Conservation (phyloP, 2,329 filamentous ascomycete genomes). For the Fusarium begoniae region DNA sequence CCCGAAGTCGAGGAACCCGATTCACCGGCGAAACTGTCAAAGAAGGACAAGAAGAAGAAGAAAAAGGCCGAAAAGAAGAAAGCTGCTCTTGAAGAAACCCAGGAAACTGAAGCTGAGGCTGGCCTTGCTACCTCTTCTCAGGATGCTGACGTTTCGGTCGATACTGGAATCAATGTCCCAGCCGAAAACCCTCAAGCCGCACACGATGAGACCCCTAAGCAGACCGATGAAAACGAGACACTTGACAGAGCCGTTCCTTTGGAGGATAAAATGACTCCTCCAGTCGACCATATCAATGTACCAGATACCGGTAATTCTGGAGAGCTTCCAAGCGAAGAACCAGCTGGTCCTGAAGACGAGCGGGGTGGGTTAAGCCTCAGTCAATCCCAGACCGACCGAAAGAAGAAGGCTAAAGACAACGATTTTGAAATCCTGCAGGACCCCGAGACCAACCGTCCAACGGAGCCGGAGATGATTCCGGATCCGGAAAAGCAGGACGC, state of each 20-base stretch:
- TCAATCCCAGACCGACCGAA: conserved; percentile 46
- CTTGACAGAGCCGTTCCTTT: not conserved
- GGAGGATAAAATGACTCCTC: conserved; percentile 15
- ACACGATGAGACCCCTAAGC: conserved; percentile 22
- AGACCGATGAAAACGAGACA: conserved; percentile 28
- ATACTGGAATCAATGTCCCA: conserved; percentile 16
- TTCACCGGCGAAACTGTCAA: conserved; percentile 41
- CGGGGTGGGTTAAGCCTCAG: conserved; percentile 44
- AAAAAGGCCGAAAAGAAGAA: conserved; percentile 46
- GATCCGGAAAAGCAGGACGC: conserved; percentile 41
- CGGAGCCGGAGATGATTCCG: conserved; percentile 38
- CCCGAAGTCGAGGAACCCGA: conserved; percentile 36
- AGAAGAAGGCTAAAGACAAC: conserved; percentile 47
- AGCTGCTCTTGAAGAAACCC: conserved; percentile 32
- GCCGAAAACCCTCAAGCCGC: conserved; percentile 13
- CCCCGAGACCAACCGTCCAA: conserved; percentile 37
- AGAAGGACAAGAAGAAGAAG: conserved; percentile 48
- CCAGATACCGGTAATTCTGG: conserved; percentile 32
- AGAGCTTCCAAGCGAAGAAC: conserved; percentile 36
- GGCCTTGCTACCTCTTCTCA: conserved; percentile 22
- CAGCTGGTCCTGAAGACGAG: conserved; percentile 43
- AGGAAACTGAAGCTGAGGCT: conserved; percentile 30
- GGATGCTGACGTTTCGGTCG: conserved; percentile 14
- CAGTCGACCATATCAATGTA: conserved; percentile 19
- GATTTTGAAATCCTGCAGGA: conserved; percentile 44